Percentiles rank a stretch among this genome's conserved stretches.
These are phyloP conservation scores for Exophiala viscosa DNA, from an alignment of 2,329 filamentous ascomycete species.

Conservation along the genomic window DNA sequence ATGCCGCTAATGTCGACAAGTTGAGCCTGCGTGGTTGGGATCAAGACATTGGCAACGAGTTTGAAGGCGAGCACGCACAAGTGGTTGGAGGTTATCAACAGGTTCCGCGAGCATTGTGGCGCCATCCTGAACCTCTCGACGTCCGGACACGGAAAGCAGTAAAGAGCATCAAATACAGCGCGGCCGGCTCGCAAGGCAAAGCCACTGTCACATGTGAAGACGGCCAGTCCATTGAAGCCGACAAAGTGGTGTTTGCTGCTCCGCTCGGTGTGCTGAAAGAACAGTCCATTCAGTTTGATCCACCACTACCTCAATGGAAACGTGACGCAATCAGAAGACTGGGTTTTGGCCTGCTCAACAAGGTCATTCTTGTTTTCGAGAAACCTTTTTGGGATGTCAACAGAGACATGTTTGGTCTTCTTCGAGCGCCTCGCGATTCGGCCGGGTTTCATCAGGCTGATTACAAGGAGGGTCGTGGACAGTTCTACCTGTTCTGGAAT, in stretches of 20 bases:
- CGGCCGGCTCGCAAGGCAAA: conserved; percentile 42
- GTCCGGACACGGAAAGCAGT: conserved; percentile 72
- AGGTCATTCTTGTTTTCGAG: conserved; percentile 87
- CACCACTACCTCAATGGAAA: conserved; percentile 85
- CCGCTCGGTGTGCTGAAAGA: conserved; percentile 89
- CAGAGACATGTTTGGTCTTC: conserved; percentile 88
- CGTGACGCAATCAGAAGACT: conserved; percentile 72
- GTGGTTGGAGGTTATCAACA: conserved; percentile 91
- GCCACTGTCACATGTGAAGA: conserved; percentile 71
- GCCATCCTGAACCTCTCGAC: conserved; percentile 71
- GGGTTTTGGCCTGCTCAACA: conserved; percentile 92
- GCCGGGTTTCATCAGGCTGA: conserved; percentile 74
- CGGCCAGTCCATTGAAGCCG: conserved; percentile 73
- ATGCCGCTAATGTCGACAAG: conserved; percentile 80
- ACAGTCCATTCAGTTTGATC: conserved; percentile 78
- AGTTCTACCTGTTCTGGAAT: conserved; percentile 98
- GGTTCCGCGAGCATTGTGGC: conserved; percentile 79
- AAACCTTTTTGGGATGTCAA: conserved; percentile 85
- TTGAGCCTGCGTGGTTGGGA: conserved; percentile 92
- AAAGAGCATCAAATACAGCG: conserved; percentile 64
- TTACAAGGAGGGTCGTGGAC: conserved; percentile 74
- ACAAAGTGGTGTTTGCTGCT: conserved; percentile 84
- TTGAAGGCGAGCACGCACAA: conserved; percentile 91
- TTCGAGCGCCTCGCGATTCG: conserved; percentile 66
- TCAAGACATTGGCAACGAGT: conserved; percentile 95